Conservation (phyloP, 495 filamentous ascomycete genomes). For the Xylaria scruposa region DNA sequence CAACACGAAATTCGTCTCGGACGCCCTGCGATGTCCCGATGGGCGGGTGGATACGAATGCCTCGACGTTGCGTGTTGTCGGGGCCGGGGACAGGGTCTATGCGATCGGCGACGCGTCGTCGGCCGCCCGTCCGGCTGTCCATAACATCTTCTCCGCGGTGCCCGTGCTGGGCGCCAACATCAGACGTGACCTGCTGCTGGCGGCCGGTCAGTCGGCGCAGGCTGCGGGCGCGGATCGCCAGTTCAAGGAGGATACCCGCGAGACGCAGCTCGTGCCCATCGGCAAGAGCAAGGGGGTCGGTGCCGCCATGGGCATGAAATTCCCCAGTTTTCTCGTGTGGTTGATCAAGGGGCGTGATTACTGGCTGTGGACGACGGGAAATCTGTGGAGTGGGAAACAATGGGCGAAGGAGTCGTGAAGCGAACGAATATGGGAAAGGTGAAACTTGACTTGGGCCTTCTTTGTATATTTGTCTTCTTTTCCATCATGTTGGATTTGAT, state of each 20-base stretch:
- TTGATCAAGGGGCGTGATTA: conserved; percentile 69
- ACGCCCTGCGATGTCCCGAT: conserved; percentile 33
- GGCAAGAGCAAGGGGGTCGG: conserved; percentile 60
- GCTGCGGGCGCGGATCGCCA: conserved; percentile 31
- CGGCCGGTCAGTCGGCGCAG: conserved; percentile 35
- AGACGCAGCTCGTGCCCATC: conserved; percentile 61
- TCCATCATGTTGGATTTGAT: neutral
- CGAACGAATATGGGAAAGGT: neutral
- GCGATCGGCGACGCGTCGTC: conserved; percentile 45
- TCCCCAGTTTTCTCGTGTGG: conserved; percentile 65
- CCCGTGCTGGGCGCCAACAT: conserved; percentile 44
- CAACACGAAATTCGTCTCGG: conserved; percentile 47
- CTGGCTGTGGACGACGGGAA: conserved; percentile 56
- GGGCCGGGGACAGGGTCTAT: conserved; percentile 39
- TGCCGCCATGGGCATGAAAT: conserved; percentile 55
- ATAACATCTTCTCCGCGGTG: conserved; percentile 36
- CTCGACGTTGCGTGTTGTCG: conserved; percentile 43
- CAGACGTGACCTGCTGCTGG: conserved; percentile 40
- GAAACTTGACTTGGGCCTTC: neutral
- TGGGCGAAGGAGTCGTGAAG: conserved; percentile 55
- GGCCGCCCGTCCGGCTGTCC: conserved; percentile 39
- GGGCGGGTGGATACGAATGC: conserved; percentile 43
- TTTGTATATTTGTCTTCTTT: neutral
- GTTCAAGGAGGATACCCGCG: conserved; percentile 49
- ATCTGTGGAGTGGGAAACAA: conserved; percentile 59